Conservation (phyloP, 257 asterid genomes). For the Marsdenia floribunda region DNA sequence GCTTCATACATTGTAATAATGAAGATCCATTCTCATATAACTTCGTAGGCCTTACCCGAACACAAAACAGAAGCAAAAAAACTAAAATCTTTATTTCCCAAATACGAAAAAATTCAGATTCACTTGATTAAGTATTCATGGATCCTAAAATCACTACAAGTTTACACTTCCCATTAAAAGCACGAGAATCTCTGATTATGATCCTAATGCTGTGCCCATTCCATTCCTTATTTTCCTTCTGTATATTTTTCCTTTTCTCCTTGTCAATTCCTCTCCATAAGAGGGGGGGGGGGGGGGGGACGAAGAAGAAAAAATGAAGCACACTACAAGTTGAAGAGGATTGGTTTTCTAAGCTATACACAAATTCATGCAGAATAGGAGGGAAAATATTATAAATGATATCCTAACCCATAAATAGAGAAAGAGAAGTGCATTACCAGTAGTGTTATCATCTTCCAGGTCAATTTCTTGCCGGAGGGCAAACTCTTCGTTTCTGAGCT, state of each 20-base stretch:
- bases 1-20: neutral
- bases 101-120: neutral
- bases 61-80: neutral
- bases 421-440: constrained; percentile 36
- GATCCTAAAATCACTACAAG: neutral
- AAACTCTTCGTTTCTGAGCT: constrained; percentile 89
- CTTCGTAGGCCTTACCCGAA: neutral
- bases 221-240: neutral
- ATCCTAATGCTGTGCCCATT: neutral
- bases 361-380: neutral
- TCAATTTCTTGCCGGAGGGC: constrained; percentile 89
- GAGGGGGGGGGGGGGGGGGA: too few species aligned
- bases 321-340: neutral
- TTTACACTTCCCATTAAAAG: neutral
- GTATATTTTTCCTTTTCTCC: neutral
- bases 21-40: neutral
- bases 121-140: neutral
- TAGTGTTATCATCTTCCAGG: constrained; percentile 84
- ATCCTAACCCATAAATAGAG: neutral
- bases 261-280: neutral
- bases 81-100: neutral
- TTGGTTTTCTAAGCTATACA: neutral
- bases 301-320: neutral
- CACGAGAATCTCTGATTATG: neutral
- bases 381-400: neutral